Conservation (phyloP, 495 filamentous ascomycete species). For the Diplogelasinospora grovesii region DNA sequence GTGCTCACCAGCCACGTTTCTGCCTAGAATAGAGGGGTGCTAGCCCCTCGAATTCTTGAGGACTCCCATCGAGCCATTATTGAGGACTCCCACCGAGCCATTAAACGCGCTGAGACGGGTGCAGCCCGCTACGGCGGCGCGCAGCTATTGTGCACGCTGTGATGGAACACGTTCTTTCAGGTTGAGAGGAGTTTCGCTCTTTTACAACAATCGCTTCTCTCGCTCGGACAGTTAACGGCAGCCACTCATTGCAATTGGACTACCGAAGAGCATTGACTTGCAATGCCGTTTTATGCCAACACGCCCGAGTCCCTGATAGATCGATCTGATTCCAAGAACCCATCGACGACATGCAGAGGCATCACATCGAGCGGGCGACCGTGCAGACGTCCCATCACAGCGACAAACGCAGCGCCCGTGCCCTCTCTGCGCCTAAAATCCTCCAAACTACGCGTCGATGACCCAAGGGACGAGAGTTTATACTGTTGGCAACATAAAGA, state of each 20-base stretch:
- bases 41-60: conserved; percentile 8
- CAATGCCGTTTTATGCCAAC: conserved; percentile 70
- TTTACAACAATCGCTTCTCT: background rate
- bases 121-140: background rate
- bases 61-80: too few relatives aligned
- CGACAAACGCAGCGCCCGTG: conserved; percentile 23
- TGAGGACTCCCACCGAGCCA: too few relatives aligned
- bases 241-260: background rate
- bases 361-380: conserved; percentile 70
- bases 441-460: conserved; percentile 41
- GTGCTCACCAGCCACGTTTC: conserved; percentile 11
- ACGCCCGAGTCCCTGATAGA: conserved; percentile 77
- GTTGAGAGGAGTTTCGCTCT: background rate
- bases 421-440: conserved; percentile 29
- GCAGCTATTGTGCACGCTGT: conserved; percentile 2
- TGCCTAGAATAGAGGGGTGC: conserved; percentile 3
- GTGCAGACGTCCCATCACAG: conserved; percentile 63
- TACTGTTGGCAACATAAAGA: conserved; percentile 97
- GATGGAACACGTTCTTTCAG: background rate
- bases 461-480: conserved; percentile 34
- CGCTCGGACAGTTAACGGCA: background rate
- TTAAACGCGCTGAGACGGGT: background rate
- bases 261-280: conserved; percentile 6
- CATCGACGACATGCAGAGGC: conserved; percentile 78
- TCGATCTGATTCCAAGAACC: conserved; percentile 77